Base-by-base conservation (phyloP, 768 basidiomycete species). In the Pilatotrama ljubarskyi region DNA sequence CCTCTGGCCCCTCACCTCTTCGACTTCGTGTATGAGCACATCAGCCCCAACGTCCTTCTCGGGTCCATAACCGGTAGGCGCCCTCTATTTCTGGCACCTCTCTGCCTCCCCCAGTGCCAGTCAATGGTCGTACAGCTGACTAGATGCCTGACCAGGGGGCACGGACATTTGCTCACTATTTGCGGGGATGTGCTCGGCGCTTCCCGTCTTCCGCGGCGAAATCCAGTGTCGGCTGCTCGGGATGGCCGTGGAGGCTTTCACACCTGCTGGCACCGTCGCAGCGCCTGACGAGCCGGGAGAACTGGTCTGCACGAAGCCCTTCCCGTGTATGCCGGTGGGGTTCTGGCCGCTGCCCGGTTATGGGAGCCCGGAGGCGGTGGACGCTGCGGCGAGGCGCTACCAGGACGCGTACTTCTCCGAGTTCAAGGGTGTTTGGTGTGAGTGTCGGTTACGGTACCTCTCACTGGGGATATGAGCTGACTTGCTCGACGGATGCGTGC, bases 81-180 rank as follows among this genome's bases (percentile, higher is more conserved):
- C 44, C 25, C 35, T 43, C 20, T 42, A 37, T 38, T 32, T n/a
- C 25, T 42, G 20, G 13, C n/a, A 37, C 44, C 26, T 32, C 38
- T 38, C 41, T 37, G 53, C 46, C 58, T 13, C 43, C 43, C 61
- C 15, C 52, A 9, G 36, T 41, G 46, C 37, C 24, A 13, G 20
- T 11, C n/a, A 13, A 10, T 6, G 37, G 25, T 17, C 17, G 22
- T 41, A 50, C 56, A 40, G 20, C 48, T 41, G 38, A 51, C 29
- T 32, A 10, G 10, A 22, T 37, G 14, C 22, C 15, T 59, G 14
- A 55, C 9, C 70, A 88, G 90, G 90, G 49, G 91, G 91, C 14
- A 90, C 90, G 8, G 91, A 93, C 67, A 91, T 92, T 44, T 92
- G 91, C 69, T 92, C 90, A 40, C 78, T 92, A 25, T 92, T 93